Percentiles rank a stretch among this genome's conserved stretches.
Evolutionary conservation across 768 basidiomycete species (phyloP).

Genomic region (Clavulina sp.): DNA sequence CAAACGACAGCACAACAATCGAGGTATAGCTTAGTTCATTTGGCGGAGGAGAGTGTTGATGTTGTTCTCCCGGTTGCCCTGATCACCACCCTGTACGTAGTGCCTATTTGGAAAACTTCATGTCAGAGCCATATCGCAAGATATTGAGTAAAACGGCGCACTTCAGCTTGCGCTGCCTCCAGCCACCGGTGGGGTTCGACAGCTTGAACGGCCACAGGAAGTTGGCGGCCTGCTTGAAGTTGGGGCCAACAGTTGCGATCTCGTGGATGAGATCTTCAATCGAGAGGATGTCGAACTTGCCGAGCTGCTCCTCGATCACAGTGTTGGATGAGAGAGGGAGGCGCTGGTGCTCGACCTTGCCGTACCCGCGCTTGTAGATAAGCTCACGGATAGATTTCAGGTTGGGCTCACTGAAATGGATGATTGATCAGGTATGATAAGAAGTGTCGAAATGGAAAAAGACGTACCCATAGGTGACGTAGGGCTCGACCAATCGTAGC

Average conservation of each 20-base stretch:
- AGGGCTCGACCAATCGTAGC: constrained; percentile 94
- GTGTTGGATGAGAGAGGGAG: constrained; percentile 89
- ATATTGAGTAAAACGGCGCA: not conserved
- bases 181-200: constrained; percentile 96
- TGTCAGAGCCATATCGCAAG: not conserved
- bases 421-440: constrained; percentile 4
- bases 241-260: constrained; percentile 85
- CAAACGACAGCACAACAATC: too few species aligned
- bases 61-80: constrained; percentile 89
- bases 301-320: constrained; percentile 78
- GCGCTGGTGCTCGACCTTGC: constrained; percentile 95
- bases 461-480: constrained; percentile 85
- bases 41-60: constrained; percentile 96
- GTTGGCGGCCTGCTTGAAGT: constrained; percentile 96
- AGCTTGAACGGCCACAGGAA: constrained; percentile 99
- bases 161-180: constrained; percentile 96
- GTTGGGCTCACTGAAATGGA: constrained; percentile 63
- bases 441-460: not conserved
- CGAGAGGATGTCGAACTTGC: constrained; percentile 89
- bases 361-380: constrained; percentile 99
- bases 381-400: constrained; percentile 92
- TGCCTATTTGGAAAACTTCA: constrained; percentile 24
- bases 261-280: constrained; percentile 97
- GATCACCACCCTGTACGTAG: constrained; percentile 90
- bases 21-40: constrained; percentile 67